Base-by-base conservation (phyloP, 106 monocot species). In the Acorus gramineus region DNA sequence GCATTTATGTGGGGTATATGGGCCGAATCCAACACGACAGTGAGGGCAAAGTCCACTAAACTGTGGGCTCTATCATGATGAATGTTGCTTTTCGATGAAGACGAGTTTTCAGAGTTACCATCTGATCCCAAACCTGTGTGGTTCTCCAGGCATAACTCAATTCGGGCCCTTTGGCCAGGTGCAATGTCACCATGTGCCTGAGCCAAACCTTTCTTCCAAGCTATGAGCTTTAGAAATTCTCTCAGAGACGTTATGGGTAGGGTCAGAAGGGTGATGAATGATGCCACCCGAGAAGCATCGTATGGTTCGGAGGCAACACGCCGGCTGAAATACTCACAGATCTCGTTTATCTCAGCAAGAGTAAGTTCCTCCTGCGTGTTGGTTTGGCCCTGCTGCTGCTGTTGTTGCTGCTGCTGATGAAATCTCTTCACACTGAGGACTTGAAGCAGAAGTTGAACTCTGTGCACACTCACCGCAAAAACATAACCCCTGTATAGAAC, bases 231-330 rank as follows among this genome's bases (percentile, higher is more conserved):
- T 7, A 99, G 63, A 50, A 99, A 99, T 74, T 99, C 98, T 45
- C 92, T 71, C 42, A 99, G 81, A 14, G 82, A 80, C 52, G 85
- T 81, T 48, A 92, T 78, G 7, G 98, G 98, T 3, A 99, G 73
- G 44, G 98, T 92, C 57, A 99, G 82, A 63, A 99, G 85, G 12
- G 92, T 99, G 74, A 99, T 92, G 63, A 99, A 99, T 4, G 98
- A 99, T 71, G 98, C 92, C 66, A 99, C 92, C 52, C 98, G 78
- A 52, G 98, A 99, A 59, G 92, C 83, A 80, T 99, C 92, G 28
- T 92, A 99, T 3, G 98, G 98, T 69, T 99, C 92, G 14, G 98
- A 92, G 28, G 92, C 92, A 49, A 99, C 98, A 57, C 92, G 92
- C 44, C 92, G 63, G 75, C 92, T 92, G 49, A 99, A 99, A 59